Conservation (phyloP, 148 eudicot species). For the Talinum fruticosum region DNA sequence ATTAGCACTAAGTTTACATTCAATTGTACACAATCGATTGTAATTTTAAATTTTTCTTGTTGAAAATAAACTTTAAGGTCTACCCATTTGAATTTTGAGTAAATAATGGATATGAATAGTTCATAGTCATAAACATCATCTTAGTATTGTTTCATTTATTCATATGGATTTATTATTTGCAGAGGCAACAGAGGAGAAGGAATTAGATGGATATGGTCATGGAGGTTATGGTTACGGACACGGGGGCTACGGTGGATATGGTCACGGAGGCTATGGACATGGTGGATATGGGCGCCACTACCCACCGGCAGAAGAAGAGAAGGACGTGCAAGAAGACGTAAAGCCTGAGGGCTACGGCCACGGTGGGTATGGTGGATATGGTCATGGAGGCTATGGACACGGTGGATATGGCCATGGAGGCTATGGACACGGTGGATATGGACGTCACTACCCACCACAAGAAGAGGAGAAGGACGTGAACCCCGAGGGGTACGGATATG, state of each 20-base stretch:
- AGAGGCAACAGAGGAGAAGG: not conserved
- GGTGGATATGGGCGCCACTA: not conserved
- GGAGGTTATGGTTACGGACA: conserved; percentile 8
- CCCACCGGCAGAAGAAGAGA: not conserved
- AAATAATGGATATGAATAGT: no score
- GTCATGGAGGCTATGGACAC: conserved; percentile 11
- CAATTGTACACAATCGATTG: no score
- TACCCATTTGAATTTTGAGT: no score
- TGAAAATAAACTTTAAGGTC: no score
- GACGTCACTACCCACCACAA: conserved; percentile 1
- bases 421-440: not conserved
- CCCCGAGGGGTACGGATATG: not conserved
- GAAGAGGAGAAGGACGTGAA: not conserved
- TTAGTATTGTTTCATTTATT: no score
- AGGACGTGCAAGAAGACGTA: no score
- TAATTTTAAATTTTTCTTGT: no score
- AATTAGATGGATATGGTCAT: not conserved
- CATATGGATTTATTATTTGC: not conserved
- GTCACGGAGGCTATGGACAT: not conserved
- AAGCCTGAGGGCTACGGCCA: not conserved
- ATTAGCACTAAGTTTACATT: no score
- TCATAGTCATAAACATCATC: no score
- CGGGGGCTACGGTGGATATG: conserved; percentile 7
- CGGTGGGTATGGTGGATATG: not conserved
- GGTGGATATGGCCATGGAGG: not conserved